Evolutionary conservation across 495 filamentous ascomycete species (phyloP), one percentile per base, ranked within the genome.

Genomic region (Xylaria scruposa): DNA sequence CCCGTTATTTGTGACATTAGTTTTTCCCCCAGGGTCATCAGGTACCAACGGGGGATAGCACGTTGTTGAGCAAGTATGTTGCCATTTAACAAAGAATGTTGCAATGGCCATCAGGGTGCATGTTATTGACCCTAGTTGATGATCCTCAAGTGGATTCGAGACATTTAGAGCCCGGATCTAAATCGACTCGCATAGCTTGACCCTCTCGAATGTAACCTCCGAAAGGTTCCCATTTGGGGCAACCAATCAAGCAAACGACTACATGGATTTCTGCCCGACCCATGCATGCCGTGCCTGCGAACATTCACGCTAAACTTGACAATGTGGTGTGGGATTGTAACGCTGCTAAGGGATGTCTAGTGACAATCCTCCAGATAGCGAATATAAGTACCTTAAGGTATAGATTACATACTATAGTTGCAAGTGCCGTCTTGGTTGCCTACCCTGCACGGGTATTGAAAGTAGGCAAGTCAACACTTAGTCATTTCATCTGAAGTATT

Each of bases 291-390:
- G 15, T 26, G 31, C 2, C 26, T 58, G 54, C 54, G 24, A 58
- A 29, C 29, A 29, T 58, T 17, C 26, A 60, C 31, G 56, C 56
- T 38, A 60, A 13, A 1, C 8, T 3, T 31, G n/a, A 60, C 10
- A 60, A 33, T 15, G 31, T 60, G 56, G 56, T 38, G 56, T 60
- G 31, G 56, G 56, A 36, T 38, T 60, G 56, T 21, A 60, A 60
- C 56, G 29, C 29, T 60, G 36, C 56, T 17, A 12, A n/a, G 31
- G 4, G 3, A 59, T 59, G 54, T 33, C 29, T 4, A 53, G 49
- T 17, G 19, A 54, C 51, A 54, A 54, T 54, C 9, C 4, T 26
- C 13, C n/a, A n/a, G n/a, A 21, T 3, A 10, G 47, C n/a, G n/a
- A 21, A 9, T 51, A 3, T 0, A 9, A 51, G 47, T 51, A 51